These are phyloP conservation scores for Patellifolia procumbens DNA, from an alignment of 179 eudicot genomes.

Conservation along the genomic window DNA sequence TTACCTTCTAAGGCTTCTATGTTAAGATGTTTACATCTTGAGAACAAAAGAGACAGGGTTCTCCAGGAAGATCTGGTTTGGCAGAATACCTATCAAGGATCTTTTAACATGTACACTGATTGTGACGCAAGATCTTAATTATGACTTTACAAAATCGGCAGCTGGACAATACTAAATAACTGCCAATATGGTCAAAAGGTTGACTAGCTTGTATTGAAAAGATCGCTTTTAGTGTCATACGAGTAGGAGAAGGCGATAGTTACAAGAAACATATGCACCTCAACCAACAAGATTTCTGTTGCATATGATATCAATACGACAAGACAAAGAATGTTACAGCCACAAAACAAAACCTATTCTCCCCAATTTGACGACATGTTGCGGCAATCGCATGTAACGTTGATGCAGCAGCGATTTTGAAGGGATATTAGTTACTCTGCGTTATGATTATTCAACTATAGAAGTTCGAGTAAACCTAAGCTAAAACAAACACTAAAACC, in stretches of 20 bases:
- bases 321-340: background rate
- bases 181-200: background rate
- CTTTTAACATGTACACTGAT: background rate
- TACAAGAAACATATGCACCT: background rate
- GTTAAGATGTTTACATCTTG: background rate
- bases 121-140: background rate
- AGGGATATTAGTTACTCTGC: background rate
- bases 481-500: background rate
- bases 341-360: background rate
- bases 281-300: background rate
- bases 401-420: background rate
- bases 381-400: background rate
- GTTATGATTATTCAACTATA: background rate
- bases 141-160: background rate
- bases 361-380: background rate
- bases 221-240: no score
- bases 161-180: background rate
- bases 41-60: background rate
- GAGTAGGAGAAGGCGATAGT: background rate
- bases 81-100: slow-evolving; percentile 6
- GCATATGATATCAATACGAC: background rate
- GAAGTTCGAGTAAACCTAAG: background rate
- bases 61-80: background rate
- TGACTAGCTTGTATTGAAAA: slow-evolving; percentile 2
- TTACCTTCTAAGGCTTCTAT: background rate